phyloP scores from a whole-genome alignment of 306 rosid genomes.

The Vigna trinervia region DNA sequence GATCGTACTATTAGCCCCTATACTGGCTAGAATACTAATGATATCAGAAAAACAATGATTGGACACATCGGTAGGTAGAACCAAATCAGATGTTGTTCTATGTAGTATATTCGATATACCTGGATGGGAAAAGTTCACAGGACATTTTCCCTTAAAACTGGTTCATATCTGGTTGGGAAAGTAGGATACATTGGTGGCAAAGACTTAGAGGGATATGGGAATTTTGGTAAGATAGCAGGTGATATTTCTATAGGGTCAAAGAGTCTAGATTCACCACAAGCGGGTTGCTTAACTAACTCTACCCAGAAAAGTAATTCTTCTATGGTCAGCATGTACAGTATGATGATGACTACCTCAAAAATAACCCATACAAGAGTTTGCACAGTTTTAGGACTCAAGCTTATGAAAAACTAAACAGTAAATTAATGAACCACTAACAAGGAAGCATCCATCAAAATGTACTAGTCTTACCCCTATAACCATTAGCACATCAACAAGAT shows the following conservation, averaged over 20 bases:
- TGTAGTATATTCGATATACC: constrained; percentile 71
- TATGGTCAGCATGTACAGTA: constrained; percentile 42
- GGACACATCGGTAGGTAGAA: constrained; percentile 66
- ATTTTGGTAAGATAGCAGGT: constrained; percentile 85
- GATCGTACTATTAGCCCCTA: constrained; percentile 81
- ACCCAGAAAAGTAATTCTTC: constrained; percentile 47
- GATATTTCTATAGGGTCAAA: constrained; percentile 96
- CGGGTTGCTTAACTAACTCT: constrained; percentile 75
- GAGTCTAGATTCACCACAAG: constrained; percentile 55
- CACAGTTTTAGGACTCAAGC: neutral
- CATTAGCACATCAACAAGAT: constrained; percentile 40
- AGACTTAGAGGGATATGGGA: constrained; percentile 70
- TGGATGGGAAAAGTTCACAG: constrained; percentile 79
- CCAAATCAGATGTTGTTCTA: constrained; percentile 85
- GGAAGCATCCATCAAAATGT: constrained; percentile 27
- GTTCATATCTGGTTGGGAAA: constrained; percentile 81
- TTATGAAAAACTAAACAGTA: constrained; percentile 12
- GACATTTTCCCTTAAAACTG: constrained; percentile 91
- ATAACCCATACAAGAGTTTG: constrained; percentile 20
- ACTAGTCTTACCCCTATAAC: constrained; percentile 56
- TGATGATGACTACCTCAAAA: constrained; percentile 7
- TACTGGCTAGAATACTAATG: constrained; percentile 77
- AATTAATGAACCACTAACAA: neutral
- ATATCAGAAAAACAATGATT: constrained; percentile 86
- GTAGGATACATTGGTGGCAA: constrained; percentile 89